A percentile compares a stretch with the other conserved stretches of the same genome.
Evolutionary conservation across 1,139 yeast genomes (phyloP).

Genomic region (Suhomyces chickasaworum): DNA sequence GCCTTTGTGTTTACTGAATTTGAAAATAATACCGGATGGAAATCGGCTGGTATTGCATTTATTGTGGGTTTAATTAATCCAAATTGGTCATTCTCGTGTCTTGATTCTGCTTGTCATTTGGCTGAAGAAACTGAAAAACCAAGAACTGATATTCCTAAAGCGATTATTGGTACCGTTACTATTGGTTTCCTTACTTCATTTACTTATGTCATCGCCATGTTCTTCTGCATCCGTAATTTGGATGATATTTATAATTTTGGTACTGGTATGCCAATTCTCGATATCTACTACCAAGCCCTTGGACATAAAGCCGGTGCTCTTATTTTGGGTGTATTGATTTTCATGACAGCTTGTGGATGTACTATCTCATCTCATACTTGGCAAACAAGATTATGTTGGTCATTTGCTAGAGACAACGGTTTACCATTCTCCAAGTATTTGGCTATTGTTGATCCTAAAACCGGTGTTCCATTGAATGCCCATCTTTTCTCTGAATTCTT

Average conservation of each 20-base stretch:
- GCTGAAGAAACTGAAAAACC: conserved; percentile 66
- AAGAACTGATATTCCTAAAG: conserved; percentile 60
- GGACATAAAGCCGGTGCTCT: conserved; percentile 59
- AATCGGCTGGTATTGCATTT: conserved; percentile 58
- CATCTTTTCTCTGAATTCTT: conserved; percentile 43
- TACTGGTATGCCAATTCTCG: conserved; percentile 65
- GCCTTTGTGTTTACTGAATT: conserved; percentile 63
- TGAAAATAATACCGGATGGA: conserved; percentile 69
- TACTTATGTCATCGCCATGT: conserved; percentile 61
- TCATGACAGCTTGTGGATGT: conserved; percentile 69
- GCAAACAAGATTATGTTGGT: conserved; percentile 78
- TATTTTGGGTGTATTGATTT: conserved; percentile 56
- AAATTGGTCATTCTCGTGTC: conserved; percentile 69
- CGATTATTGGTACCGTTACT: conserved; percentile 65
- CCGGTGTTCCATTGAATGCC: conserved; percentile 49
- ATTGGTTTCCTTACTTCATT: conserved; percentile 67
- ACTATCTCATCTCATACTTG: conserved; percentile 73
- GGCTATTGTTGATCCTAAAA: conserved; percentile 43
- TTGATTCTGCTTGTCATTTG: conserved; percentile 71
- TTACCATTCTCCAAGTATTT: conserved; percentile 46
- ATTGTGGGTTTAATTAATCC: conserved; percentile 69
- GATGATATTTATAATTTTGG: conserved; percentile 45
- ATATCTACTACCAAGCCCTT: conserved; percentile 61
- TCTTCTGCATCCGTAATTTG: conserved; percentile 58
- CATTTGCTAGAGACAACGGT: conserved; percentile 68